Conservation (phyloP, 179 eudicot species). For the Drosera spatulata region DNA sequence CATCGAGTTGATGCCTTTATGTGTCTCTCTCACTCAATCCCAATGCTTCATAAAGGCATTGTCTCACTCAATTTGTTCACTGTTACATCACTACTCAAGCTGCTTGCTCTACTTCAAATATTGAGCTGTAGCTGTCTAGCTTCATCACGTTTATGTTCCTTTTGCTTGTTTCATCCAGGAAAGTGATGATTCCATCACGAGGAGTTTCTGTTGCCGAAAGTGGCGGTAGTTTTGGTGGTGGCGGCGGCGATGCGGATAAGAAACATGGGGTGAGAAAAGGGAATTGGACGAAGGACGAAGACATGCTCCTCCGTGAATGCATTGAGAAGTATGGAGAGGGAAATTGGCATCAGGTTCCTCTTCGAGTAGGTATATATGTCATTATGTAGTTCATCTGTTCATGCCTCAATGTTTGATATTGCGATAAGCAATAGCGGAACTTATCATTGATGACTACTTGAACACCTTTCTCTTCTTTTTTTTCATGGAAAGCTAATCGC, state of each 20-base stretch:
- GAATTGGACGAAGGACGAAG: not conserved
- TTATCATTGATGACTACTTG: not conserved
- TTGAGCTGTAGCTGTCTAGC: too few relatives aligned
- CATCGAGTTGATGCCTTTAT: too few relatives aligned
- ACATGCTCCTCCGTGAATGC: not conserved
- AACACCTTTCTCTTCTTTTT: not conserved
- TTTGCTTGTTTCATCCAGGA: too few relatives aligned
- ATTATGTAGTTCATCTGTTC: not conserved
- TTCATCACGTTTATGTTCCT: too few relatives aligned
- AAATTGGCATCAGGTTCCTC: slow-evolving; percentile 2
- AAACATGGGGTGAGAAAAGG: not conserved
- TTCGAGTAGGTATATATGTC: not conserved
- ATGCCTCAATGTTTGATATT: not conserved
- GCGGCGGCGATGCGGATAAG: not conserved
- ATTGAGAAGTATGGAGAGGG: slow-evolving; percentile 3
- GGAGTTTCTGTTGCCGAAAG: too few relatives aligned
- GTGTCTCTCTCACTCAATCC: too few relatives aligned
- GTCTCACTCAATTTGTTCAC: too few relatives aligned
- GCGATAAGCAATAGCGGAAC: not conserved
- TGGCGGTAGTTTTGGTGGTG: too few relatives aligned
- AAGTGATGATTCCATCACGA: too few relatives aligned
- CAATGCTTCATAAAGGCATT: too few relatives aligned
- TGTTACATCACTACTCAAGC: too few relatives aligned
- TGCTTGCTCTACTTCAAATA: too few relatives aligned
- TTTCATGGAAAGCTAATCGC: not conserved